Evolutionary conservation across 106 monocot species (phyloP), one percentile per base, ranked within the genome.

Genomic region (Posidonia australis): DNA sequence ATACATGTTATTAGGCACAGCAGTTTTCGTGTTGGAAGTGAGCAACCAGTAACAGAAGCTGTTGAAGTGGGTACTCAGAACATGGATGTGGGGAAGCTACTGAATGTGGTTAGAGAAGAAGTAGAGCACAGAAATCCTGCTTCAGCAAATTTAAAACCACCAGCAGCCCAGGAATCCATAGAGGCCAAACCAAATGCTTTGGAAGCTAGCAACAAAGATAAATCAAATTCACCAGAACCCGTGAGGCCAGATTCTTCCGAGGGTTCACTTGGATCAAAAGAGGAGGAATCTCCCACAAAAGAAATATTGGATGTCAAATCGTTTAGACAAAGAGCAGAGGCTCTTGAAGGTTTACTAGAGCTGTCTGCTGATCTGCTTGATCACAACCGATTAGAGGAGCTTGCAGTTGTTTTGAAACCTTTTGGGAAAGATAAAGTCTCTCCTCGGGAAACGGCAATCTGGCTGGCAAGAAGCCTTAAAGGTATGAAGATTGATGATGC

Each of bases 401-500:
- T 96, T 30, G 78, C 87, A 0, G 84, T 85, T 59, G 96, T 96
- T 60, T 54, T 96, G 61, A 90, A 70, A 54, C 96, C 96, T 7
- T 96, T 96, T 48, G 96, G 96, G 21, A 96, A 90, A 79, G 84
- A 77, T 46, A 87, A 96, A 74, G 90, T 96, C 53, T 96, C 96
- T 49, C 96, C 96, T 9, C 54, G 96, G 60, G 90, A 96, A 71
- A 96, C 96, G 3, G 96, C 90, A 21, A 90, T 96, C 20, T 96
- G 96, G 96, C 64, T 96, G 64, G 96, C 96, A 10, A 96, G 86
- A 68, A 96, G 96, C 64, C 81, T 96, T 53, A 87, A 90, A 76
- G 86, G 82, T 51, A 80, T 96, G 82, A 90, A 84, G 94, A 74
- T 44, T n/a, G 86, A 81, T 9, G 86, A 86, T 47, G 60, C 71